Percentiles rank a stretch among this genome's conserved stretches.
These are phyloP conservation scores for Calocybe gangraenosa DNA, from an alignment of 768 basidiomycete species.

Conservation along the genomic window DNA sequence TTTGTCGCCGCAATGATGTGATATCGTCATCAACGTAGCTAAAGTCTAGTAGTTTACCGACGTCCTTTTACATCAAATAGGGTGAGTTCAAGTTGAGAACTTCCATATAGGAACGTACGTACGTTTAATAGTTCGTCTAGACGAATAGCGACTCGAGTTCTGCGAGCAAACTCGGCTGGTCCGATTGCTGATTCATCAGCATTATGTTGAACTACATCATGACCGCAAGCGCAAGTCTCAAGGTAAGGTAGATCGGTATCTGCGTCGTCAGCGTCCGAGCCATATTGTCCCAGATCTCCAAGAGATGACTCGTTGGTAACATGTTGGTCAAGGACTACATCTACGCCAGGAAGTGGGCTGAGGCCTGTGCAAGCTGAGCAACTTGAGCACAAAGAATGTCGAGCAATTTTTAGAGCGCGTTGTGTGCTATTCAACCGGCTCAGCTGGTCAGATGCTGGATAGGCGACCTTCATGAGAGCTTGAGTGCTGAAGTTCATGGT, in stretches of 20 bases:
- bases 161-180: slow-evolving; percentile 62
- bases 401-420: slow-evolving; percentile 73
- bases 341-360: slow-evolving; percentile 54
- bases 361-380: slow-evolving; percentile 72
- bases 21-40: slow-evolving; percentile 70
- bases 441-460: slow-evolving; percentile 57
- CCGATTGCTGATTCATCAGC: slow-evolving; percentile 55
- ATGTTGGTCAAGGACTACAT: slow-evolving; percentile 54
- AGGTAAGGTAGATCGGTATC: slow-evolving; percentile 50
- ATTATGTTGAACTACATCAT: slow-evolving; percentile 61
- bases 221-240: slow-evolving; percentile 65
- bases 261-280: slow-evolving; percentile 72
- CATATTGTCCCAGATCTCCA: slow-evolving; percentile 58
- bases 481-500: background rate
- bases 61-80: slow-evolving; percentile 46
- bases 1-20: slow-evolving; percentile 63
- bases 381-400: slow-evolving; percentile 67
- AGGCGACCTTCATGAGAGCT: slow-evolving; percentile 54
- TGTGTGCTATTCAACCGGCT: slow-evolving; percentile 44
- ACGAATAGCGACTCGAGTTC: slow-evolving; percentile 70
- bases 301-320: slow-evolving; percentile 44
- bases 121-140: slow-evolving; percentile 84
- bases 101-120: slow-evolving; percentile 19
- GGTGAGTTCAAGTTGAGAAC: background rate
- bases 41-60: slow-evolving; percentile 75